These are phyloP conservation scores for Candida adriatica DNA, from an alignment of 805 yeast species.

Conservation along the genomic window DNA sequence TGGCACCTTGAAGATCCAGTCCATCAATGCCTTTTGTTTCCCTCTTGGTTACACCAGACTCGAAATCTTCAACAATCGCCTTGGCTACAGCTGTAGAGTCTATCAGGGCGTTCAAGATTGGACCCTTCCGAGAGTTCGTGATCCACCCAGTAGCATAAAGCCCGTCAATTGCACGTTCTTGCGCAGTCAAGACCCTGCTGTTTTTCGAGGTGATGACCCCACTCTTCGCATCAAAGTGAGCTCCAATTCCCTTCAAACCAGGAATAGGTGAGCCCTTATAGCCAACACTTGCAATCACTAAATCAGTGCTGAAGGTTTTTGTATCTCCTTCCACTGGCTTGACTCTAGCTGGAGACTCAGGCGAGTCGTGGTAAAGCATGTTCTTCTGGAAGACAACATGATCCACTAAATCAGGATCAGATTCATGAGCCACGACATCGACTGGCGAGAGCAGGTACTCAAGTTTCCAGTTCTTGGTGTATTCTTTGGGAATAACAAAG, in stretches of 20 bases:
- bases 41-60: conserved; percentile 19
- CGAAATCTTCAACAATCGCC: conserved; percentile 48
- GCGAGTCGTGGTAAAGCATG: conserved; percentile 32
- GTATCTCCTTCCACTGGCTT: conserved; percentile 19
- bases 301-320: conserved; percentile 40
- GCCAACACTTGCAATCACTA: conserved; percentile 78
- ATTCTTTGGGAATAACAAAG: conserved; percentile 11
- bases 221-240: conserved; percentile 37
- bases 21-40: conserved; percentile 7
- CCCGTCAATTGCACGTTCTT: conserved; percentile 31
- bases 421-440: conserved; percentile 32
- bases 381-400: conserved; percentile 43
- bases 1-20: conserved; percentile 28
- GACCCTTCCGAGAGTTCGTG: conserved; percentile 79
- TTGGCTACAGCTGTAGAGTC: conserved; percentile 75
- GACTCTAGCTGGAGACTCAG: conserved; percentile 19
- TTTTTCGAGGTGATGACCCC: conserved; percentile 41
- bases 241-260: conserved; percentile 41
- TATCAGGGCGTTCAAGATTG: conserved; percentile 85
- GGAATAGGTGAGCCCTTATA: conserved; percentile 61
- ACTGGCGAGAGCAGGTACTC: conserved; percentile 65
- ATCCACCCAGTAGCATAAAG: conserved; percentile 90
- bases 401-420: conserved; percentile 30
- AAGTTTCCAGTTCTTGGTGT: conserved; percentile 46
- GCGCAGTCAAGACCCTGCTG: conserved; percentile 34